phyloP scores from a whole-genome alignment of 208 protist genomes.

The Phytomonas sp. region DNA sequence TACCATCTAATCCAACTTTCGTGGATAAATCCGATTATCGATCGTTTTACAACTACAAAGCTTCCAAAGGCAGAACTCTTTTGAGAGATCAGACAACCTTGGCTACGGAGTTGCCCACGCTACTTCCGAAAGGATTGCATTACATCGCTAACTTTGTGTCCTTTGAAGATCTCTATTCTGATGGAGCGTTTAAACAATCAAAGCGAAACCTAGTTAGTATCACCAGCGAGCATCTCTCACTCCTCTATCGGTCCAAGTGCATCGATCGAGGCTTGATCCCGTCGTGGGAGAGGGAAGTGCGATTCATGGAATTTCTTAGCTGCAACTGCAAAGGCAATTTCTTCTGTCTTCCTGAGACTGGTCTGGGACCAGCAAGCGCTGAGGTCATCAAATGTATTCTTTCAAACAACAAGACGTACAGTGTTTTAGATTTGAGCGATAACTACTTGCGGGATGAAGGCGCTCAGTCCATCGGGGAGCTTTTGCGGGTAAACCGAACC shows the following conservation, averaged over 20 bases:
- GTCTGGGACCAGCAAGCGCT: conserved; percentile 61
- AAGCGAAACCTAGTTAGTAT: conserved; percentile 60
- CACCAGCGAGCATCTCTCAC: conserved; percentile 55
- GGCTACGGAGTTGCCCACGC: conserved; percentile 39
- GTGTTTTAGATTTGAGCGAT: conserved; percentile 84
- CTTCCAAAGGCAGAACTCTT: conserved; percentile 51
- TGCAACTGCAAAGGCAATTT: conserved; percentile 80
- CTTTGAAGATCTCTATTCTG: conserved; percentile 67
- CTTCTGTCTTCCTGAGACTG: conserved; percentile 85
- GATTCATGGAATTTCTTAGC: conserved; percentile 90
- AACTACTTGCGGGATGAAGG: conserved; percentile 88
- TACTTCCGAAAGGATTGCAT: conserved; percentile 75
- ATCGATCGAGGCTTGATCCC: conserved; percentile 73
- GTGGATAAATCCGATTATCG: not conserved
- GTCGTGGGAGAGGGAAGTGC: conserved; percentile 82
- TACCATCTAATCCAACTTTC: conserved; percentile 9
- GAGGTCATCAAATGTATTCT: conserved; percentile 76
- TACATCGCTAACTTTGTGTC: conserved; percentile 86
- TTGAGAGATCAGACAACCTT: conserved; percentile 45
- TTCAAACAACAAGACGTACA: conserved; percentile 74
- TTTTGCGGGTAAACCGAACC: conserved; percentile 66
- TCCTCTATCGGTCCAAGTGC: conserved; percentile 85
- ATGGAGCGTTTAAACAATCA: conserved; percentile 33
- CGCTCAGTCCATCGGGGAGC: conserved; percentile 60
- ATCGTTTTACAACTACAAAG: conserved; percentile 62